Percentiles rank a stretch among this genome's conserved stretches.
Evolutionary conservation across 2,329 filamentous ascomycete genomes (phyloP).

Genomic region (Fusarium pilosicola): DNA sequence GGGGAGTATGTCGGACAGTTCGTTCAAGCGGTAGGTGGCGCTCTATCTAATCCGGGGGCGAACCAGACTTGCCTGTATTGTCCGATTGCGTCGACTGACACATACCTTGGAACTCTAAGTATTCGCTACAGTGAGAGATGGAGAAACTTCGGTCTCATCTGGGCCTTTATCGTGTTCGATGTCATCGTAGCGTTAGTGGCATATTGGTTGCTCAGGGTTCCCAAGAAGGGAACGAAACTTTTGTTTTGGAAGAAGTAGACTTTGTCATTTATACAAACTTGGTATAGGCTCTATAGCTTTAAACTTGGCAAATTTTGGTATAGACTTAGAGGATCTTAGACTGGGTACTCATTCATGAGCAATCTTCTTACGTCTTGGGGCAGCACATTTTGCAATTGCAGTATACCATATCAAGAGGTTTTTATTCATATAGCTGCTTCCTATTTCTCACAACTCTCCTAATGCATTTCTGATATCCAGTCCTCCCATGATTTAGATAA

Average conservation of each 20-base stretch:
- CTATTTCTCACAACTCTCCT: rapidly evolving
- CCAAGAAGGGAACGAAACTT: not conserved
- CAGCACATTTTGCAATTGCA: no score
- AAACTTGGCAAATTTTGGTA: no score
- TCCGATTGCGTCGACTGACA: slow-evolving; percentile 42
- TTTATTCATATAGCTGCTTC: not conserved
- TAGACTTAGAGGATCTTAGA: rapidly evolving
- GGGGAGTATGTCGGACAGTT: slow-evolving; percentile 58
- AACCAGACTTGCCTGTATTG: slow-evolving; percentile 56
- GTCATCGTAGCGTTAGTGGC: slow-evolving; percentile 50
- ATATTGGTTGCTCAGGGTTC: slow-evolving; percentile 21
- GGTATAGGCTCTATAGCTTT: no score
- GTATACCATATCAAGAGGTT: not conserved
- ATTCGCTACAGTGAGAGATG: slow-evolving; percentile 61
- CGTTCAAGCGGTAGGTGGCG: slow-evolving; percentile 56
- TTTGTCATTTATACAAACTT: rapidly evolving
- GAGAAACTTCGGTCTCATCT: slow-evolving; percentile 66
- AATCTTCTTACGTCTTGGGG: no score
- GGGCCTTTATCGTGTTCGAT: slow-evolving; percentile 63
- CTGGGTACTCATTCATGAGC: no score
- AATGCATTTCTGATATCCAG: no score
- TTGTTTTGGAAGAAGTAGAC: not conserved
- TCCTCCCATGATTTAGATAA: not conserved
- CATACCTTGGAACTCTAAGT: slow-evolving; percentile 51
- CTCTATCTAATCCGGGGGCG: slow-evolving; percentile 51